Conservation (phyloP, 2,329 filamentous ascomycete genomes). For the Penicillium oxalicum region DNA sequence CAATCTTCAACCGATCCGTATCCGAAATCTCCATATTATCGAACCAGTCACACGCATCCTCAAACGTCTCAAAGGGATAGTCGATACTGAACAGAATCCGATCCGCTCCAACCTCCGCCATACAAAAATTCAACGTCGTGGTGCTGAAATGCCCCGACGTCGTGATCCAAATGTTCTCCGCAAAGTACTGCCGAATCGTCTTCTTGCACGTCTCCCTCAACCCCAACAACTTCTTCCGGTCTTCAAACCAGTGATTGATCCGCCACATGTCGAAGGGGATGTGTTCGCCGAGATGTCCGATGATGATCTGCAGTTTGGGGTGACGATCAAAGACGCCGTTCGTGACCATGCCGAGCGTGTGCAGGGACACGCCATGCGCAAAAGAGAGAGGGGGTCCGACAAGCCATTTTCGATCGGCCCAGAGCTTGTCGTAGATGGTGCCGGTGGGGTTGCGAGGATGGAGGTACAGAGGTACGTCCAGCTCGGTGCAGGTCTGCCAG, state of each 20-base stretch:
- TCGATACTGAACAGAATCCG: conserved; percentile 40
- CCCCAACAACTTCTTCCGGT: conserved; percentile 33
- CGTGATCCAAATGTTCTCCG: conserved; percentile 39
- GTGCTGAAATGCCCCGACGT: conserved; percentile 40
- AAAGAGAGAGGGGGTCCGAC: conserved; percentile 56
- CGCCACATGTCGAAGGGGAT: conserved; percentile 49
- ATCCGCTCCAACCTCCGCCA: conserved; percentile 36
- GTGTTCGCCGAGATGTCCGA: conserved; percentile 47
- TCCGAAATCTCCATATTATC: conserved; percentile 37
- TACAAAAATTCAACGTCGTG: conserved; percentile 35
- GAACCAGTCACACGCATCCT: conserved; percentile 41
- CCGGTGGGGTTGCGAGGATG: conserved; percentile 57
- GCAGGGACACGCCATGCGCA: conserved; percentile 54
- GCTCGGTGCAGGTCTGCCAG: conserved; percentile 53
- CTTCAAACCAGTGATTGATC: conserved; percentile 41
- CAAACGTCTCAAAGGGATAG: conserved; percentile 38
- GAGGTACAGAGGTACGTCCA: conserved; percentile 60
- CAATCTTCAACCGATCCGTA: conserved; percentile 38
- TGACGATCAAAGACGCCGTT: conserved; percentile 48
- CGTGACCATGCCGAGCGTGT: conserved; percentile 49
- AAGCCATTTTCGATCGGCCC: conserved; percentile 54
- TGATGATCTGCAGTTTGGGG: conserved; percentile 43
- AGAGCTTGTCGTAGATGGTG: conserved; percentile 53
- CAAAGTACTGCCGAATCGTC: conserved; percentile 42
- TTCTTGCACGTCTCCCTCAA: conserved; percentile 38